Conservation (phyloP, 169 alveolate species). For the Cryptosporidium canis region DNA sequence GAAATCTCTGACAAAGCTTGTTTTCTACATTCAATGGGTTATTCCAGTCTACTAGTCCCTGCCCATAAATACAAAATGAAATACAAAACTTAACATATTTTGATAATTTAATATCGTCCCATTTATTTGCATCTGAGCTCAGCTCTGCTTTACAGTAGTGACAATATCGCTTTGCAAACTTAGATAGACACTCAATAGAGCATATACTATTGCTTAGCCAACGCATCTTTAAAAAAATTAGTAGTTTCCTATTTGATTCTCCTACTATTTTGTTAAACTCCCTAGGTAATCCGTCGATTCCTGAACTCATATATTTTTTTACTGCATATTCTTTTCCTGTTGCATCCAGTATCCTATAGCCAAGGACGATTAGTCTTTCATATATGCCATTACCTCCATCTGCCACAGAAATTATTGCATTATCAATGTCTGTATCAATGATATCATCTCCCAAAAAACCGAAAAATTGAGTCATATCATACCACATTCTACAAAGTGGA, state of each 20-base stretch:
- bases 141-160: slow-evolving; percentile 70
- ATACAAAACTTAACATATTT: slow-evolving; percentile 61
- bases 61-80: slow-evolving; percentile 60
- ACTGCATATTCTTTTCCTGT: slow-evolving; percentile 70
- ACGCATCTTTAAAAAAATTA: slow-evolving; percentile 57
- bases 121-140: slow-evolving; percentile 1
- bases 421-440: slow-evolving; percentile 61
- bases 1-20: slow-evolving; percentile 43
- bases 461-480: slow-evolving; percentile 58
- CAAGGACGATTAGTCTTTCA: slow-evolving; percentile 56
- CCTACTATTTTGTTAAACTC: slow-evolving; percentile 7
- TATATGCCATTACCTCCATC: slow-evolving; percentile 73
- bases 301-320: slow-evolving; percentile 31
- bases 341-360: slow-evolving; percentile 51
- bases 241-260: slow-evolving; percentile 51
- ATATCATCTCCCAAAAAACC: slow-evolving; percentile 64
- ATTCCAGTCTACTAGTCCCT: slow-evolving; percentile 55
- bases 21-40: slow-evolving; percentile 47
- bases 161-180: slow-evolving; percentile 38
- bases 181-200: slow-evolving; percentile 23
- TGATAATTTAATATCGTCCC: slow-evolving; percentile 33
- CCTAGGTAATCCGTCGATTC: slow-evolving; percentile 45
- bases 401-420: slow-evolving; percentile 69
- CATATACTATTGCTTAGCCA: slow-evolving; percentile 27
- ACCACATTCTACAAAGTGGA: slow-evolving; percentile 72